Base-by-base conservation (phyloP, 2,329 filamentous ascomycete species). In the Aspergillus pseudonomiae region DNA sequence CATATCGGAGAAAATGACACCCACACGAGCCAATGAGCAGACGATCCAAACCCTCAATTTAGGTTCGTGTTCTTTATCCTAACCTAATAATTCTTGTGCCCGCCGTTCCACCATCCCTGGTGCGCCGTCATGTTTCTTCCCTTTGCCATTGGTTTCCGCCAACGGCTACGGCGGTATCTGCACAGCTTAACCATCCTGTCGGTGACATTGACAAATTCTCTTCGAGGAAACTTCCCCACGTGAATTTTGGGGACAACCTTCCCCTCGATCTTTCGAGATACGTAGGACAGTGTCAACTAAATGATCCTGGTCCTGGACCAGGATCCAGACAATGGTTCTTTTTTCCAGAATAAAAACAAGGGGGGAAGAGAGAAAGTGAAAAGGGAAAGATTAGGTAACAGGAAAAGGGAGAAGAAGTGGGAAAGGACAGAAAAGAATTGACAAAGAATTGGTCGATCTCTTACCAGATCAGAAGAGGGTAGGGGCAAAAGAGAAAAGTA, bases 1-100 rank as follows among this genome's bases (percentile, higher is more conserved):
- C 48, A 65, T 59, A 26, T 65, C 61, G 64, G 61, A 65, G 59
- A 65, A 61, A 61, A 59, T 62, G 34, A 32, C 48, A 36, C 55
- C 58, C 16, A 41, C 28, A 30, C 19, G 28, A 48, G n/a, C 62
- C 59, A 61, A 64, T 61, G 30, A 26, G 45, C 52, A 26, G 14
- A 39, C 36, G 34, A 26, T 11, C 52, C 52, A 39, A 55, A n/a
- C 6, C 7, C 16, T 26, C 34, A 24, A 34, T 39, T 55, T 55
- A 55, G 52, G 52, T 55, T 39, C 52, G n/a, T 26, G 32, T 55
- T 39, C n/a, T 55, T 39, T 39, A 55, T 55, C 32, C 52, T 55
- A 55, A 55, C 52, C 52, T 55, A 55, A 55, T 39, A 36, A 21
- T 26, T 36, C 32, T 26, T 52, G 39, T 28, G 32, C 28, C 34